Conservation (phyloP, 257 asterid genomes). For the Ajuga chamaepitys region DNA sequence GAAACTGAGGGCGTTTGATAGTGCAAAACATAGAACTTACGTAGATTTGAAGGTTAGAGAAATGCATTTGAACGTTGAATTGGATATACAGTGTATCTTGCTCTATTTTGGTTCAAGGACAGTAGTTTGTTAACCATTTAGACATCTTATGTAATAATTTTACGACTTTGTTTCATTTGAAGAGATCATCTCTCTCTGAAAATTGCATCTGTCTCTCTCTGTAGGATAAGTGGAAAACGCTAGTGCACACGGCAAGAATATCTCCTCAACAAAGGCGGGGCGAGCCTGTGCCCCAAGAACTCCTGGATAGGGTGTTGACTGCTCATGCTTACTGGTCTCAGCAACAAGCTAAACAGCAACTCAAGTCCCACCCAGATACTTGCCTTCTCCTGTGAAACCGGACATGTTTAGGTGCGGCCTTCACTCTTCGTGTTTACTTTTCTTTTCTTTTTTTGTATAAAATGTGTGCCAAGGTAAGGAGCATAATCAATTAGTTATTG, state of each 20-base stretch:
- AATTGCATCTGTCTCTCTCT: background rate
- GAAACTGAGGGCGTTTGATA: slow-evolving; percentile 83
- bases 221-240: slow-evolving; percentile 97
- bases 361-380: slow-evolving; percentile 57
- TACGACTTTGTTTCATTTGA: too few relatives aligned
- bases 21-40: slow-evolving; percentile 85
- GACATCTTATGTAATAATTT: background rate
- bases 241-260: slow-evolving; percentile 96
- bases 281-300: slow-evolving; percentile 97
- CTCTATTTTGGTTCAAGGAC: background rate
- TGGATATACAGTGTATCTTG: background rate
- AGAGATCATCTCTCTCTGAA: background rate
- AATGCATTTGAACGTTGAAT: background rate
- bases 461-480: slow-evolving; percentile 14
- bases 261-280: slow-evolving; percentile 98
- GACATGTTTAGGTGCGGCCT: background rate
- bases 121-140: background rate
- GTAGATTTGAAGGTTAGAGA: slow-evolving; percentile 78
- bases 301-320: slow-evolving; percentile 73
- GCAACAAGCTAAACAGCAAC: slow-evolving; percentile 81
- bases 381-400: slow-evolving; percentile 49
- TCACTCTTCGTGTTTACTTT: background rate
- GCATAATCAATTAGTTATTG: slow-evolving; percentile 21
- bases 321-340: slow-evolving; percentile 98
- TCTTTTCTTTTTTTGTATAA: slow-evolving; percentile 16